Evolutionary conservation across 169 alveolate species (phyloP), one percentile per base, ranked within the genome.

Genomic region (Plasmodium falciparum): DNA sequence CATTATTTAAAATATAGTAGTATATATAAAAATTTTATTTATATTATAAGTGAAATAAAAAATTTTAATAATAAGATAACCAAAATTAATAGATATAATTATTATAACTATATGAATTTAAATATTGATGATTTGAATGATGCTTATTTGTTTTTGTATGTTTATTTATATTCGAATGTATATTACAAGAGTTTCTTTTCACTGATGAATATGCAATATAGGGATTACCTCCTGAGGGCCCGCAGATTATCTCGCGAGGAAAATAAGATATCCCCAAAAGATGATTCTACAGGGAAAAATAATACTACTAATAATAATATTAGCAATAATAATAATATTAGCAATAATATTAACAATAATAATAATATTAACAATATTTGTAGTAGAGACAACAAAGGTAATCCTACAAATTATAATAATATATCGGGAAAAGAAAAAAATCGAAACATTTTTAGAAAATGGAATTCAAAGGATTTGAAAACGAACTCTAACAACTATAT

Each of bases 1-100:
- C 88, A 85, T 71, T 85, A 71, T 59, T 59, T 85, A 74, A 70
- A 85, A 43, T 73, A 85, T 63, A 65, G 49, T 29, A 56, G 72
- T 63, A 85, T 85, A 58, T 85, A 85, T 33, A 85, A 8, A 45
- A 85, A 85, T 54, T 85, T 71, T 73, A 70, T 85, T 22, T 71
- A 71, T 74, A 70, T 85, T 22, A 26, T 59, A 4, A 61, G 61
- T 52, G 92, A 85, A 71, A 56, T 85, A 71, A 85, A 85, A 59
- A 62, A 61, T 72, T 54, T 39, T 8, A 85, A 85, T 65, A 65
- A 56, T 24, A 85, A 74, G 62, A 59, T 85, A 17, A 3, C 58
- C 11, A 85, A 85, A 54, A 63, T 85, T 15, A 72, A 52, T 17
- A 33, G 54, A 52, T 62, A 85, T 39, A 85, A 70, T 22, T 85